Conservation (phyloP, 1,139 yeast genomes). For the Debaryomyces singareniensis region DNA sequence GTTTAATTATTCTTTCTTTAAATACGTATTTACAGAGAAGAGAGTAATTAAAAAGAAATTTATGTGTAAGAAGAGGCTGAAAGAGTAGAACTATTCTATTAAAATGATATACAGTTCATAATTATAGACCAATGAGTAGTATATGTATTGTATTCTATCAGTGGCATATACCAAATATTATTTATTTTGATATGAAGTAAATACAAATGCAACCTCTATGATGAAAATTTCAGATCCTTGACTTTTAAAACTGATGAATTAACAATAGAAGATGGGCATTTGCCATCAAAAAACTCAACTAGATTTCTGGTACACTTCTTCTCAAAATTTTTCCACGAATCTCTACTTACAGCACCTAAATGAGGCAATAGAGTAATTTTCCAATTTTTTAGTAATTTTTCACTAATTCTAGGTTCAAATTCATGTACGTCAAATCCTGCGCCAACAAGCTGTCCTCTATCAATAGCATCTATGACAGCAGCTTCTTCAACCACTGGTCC, state of each 20-base stretch:
- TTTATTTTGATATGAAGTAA: too few species aligned
- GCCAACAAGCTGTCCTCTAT: constrained; percentile 29
- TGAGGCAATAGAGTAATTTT: constrained; percentile 29
- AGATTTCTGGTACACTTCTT: constrained; percentile 24
- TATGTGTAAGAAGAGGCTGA: too few species aligned
- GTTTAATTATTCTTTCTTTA: too few species aligned
- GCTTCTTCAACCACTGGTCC: constrained; percentile 32
- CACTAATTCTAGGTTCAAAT: constrained; percentile 28
- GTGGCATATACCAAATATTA: too few species aligned
- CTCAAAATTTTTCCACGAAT: constrained; percentile 28
- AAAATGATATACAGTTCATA: too few species aligned
- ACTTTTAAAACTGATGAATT: constrained; percentile 8
- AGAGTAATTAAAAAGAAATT: too few species aligned
- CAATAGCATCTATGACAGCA: constrained; percentile 29
- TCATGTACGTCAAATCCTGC: constrained; percentile 38
- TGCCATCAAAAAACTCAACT: constrained; percentile 22
- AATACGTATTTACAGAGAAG: too few species aligned
- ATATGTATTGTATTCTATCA: too few species aligned
- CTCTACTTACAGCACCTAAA: constrained; percentile 23
- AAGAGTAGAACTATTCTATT: too few species aligned
- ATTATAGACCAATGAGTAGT: too few species aligned
- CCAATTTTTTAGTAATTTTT: constrained; percentile 20
- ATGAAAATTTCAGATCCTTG: too few species aligned
- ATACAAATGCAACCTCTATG: too few species aligned
- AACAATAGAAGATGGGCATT: constrained; percentile 17